Percentiles rank a stretch among this genome's conserved stretches.
Conservation (phyloP, 352 stramenopile genomes). For the Elongisporangium prolatum region DNA sequence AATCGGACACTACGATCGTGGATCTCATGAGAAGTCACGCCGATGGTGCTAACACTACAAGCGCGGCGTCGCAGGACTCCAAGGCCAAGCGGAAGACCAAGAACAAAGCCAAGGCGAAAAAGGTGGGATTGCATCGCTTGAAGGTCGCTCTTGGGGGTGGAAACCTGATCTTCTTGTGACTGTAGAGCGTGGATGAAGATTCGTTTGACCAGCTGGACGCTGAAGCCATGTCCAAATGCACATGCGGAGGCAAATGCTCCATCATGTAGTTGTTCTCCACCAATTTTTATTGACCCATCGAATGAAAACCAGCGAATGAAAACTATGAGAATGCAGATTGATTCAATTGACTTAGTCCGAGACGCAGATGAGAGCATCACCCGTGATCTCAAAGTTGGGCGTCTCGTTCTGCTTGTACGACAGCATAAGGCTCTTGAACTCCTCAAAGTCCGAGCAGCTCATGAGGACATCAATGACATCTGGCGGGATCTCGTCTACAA, state of each 20-base stretch:
- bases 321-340: too few relatives aligned
- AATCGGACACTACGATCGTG: constrained; percentile 15
- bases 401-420: constrained; percentile 84
- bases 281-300: constrained; percentile 8
- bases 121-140: constrained; percentile 3
- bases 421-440: constrained; percentile 86
- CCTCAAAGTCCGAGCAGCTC: constrained; percentile 82
- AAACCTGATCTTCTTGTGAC: background rate
- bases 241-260: constrained; percentile 45
- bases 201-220: constrained; percentile 41
- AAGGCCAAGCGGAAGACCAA: constrained; percentile 3
- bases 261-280: constrained; percentile 49
- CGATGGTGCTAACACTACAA: background rate
- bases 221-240: constrained; percentile 66
- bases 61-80: background rate
- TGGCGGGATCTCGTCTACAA: constrained; percentile 60
- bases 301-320: background rate
- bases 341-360: constrained; percentile 7
- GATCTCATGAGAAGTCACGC: background rate
- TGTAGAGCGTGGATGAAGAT: constrained; percentile 8
- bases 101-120: constrained; percentile 14
- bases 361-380: constrained; percentile 47
- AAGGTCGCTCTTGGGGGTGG: background rate
- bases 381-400: constrained; percentile 71
- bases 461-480: constrained; percentile 80